Conservation (phyloP, 441 rosid species). For the Erodium moschatum region DNA sequence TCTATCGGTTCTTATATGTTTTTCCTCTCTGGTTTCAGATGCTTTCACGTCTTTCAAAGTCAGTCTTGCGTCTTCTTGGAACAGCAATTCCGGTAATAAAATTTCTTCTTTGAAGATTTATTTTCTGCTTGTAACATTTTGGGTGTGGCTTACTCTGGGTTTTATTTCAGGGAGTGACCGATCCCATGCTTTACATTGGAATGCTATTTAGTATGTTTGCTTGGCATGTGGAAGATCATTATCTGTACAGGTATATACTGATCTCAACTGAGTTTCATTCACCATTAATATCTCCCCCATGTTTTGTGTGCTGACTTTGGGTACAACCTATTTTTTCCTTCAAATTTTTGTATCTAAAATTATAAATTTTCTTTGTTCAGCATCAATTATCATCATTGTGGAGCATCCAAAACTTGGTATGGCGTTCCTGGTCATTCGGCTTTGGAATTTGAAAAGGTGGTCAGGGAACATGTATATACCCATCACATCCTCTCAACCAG, state of each 20-base stretch:
- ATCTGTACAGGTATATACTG: slow-evolving; percentile 71
- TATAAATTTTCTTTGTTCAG: slow-evolving; percentile 32
- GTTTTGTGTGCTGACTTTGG: background rate
- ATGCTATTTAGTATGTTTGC: slow-evolving; percentile 99
- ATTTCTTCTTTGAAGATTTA: background rate
- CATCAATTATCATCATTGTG: slow-evolving; percentile 97
- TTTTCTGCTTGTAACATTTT: background rate
- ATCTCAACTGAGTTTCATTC: background rate
- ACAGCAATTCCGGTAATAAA: slow-evolving; percentile 72
- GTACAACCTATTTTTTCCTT: background rate
- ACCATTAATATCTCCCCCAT: slow-evolving; percentile 9
- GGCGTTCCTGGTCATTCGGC: slow-evolving; percentile 97
- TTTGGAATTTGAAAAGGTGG: slow-evolving; percentile 85
- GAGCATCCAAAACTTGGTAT: slow-evolving; percentile 99
- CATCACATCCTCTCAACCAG: slow-evolving; percentile 59
- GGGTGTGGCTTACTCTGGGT: slow-evolving; percentile 13
- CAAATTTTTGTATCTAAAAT: background rate
- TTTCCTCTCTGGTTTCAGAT: slow-evolving; percentile 33
- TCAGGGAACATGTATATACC: slow-evolving; percentile 66
- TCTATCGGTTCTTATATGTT: slow-evolving; percentile 16
- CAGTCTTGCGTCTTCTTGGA: slow-evolving; percentile 78
- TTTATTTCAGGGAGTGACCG: slow-evolving; percentile 90
- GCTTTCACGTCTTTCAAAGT: slow-evolving; percentile 72
- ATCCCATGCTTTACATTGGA: slow-evolving; percentile 99
- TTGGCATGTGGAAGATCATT: slow-evolving; percentile 99